These are phyloP conservation scores for Globisporangium heterothallicum DNA, from an alignment of 352 stramenopile species.

Conservation along the genomic window DNA sequence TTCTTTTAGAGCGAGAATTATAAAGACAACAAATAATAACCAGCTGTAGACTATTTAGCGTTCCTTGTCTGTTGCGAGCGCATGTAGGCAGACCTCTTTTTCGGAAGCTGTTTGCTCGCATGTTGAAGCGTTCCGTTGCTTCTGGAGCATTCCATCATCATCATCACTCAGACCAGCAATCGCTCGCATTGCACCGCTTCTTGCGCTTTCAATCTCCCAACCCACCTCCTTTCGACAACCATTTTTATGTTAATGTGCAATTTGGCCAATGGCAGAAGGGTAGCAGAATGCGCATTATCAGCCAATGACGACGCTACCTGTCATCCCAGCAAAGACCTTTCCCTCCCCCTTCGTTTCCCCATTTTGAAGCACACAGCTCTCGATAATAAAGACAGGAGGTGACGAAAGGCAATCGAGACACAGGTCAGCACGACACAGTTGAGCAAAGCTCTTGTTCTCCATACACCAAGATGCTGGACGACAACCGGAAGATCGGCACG, in stretches of 20 bases:
- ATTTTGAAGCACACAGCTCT: too few species aligned
- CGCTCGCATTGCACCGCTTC: too few species aligned
- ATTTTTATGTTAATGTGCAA: background rate
- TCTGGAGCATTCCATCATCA: background rate
- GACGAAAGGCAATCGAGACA: background rate
- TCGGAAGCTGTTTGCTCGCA: background rate
- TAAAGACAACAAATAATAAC: slow-evolving; percentile 14
- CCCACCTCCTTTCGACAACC: slow-evolving; percentile 2
- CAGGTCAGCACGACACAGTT: background rate
- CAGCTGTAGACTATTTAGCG: slow-evolving; percentile 53
- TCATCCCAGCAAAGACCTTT: slow-evolving; percentile 1
- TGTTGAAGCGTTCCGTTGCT: background rate
- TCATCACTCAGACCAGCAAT: too few species aligned
- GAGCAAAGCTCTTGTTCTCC: too few species aligned
- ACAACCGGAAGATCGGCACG: slow-evolving; percentile 96
- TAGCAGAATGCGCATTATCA: slow-evolving; percentile 3
- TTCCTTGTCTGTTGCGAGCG: too few species aligned
- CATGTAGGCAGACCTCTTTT: slow-evolving; percentile 2
- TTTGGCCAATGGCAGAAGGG: background rate
- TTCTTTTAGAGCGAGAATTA: background rate
- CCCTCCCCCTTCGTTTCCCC: background rate
- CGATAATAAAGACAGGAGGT: background rate
- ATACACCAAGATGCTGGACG: slow-evolving; percentile 56
- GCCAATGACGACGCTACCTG: slow-evolving; percentile 25
- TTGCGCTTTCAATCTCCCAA: background rate